Base-by-base conservation (phyloP, 2,329 filamentous ascomycete genomes). In the Botrytis medusae region DNA sequence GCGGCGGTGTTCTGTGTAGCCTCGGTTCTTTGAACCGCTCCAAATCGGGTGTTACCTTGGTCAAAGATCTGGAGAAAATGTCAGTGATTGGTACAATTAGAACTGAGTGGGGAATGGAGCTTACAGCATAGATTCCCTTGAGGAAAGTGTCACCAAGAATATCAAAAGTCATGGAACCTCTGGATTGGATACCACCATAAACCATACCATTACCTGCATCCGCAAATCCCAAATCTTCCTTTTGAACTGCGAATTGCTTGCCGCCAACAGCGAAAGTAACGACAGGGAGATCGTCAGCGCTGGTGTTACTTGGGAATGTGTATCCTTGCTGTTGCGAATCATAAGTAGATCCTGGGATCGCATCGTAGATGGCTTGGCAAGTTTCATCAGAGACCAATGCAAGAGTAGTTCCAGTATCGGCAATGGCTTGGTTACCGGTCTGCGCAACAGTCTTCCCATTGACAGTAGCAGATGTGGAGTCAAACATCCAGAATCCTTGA, bases 361-460 rank as follows among this genome's bases (percentile, higher is more conserved):
- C 83, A 69, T 83, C 84, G 81, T 93, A 93, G 75, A 93, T 85
- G 4, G 86, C 86, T 74, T 89, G 82, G 79, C 88, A 90, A 20
- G 88, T 85, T 2, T 82, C 79, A 78, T 93, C 91, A 59, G 87
- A 86, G 64, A 93, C 84, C 46, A 93, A 84, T 1, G 87, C 87
- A 68, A 93, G 85, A 0, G 91, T 91, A 44, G 91, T 93, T 72
- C 91, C 91, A 0, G 91, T 93, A 80, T 93, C 92, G 48, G 87
- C 89, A 76, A 93, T 92, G 64, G 91, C 90, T 44, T 84, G 89
- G 82, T 93, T 93, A 65, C 84, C 85, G 4, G 82, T 79, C 16
- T 86, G 84, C 1, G 82, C 67, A 42, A 90, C 81, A 1, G 82
- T 83, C 74, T 87, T 84, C 73, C 88, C 89, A 76, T 89, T 89